phyloP scores from a whole-genome alignment of 2,329 filamentous ascomycete genomes.

The Colletotrichum echinochloae region DNA sequence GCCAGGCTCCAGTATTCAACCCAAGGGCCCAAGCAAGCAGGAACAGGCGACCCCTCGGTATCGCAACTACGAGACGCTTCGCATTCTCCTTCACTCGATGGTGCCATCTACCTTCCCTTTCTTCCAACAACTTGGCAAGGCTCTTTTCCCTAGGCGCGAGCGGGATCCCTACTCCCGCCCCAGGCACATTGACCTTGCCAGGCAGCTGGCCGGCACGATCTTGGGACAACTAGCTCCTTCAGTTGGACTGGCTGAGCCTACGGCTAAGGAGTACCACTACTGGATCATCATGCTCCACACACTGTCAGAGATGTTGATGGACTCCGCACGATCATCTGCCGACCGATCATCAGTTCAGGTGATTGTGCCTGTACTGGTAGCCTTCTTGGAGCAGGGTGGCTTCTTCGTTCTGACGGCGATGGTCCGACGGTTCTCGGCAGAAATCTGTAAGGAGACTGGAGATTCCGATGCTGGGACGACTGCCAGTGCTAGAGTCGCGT shows the following conservation, averaged over 20 bases:
- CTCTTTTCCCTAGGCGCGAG: conserved; percentile 79
- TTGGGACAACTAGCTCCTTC: conserved; percentile 72
- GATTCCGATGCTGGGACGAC: conserved; percentile 35
- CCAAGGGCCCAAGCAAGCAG: conserved; percentile 57
- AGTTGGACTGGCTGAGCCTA: conserved; percentile 58
- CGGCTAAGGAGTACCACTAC: conserved; percentile 78
- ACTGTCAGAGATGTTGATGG: conserved; percentile 82
- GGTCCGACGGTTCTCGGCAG: conserved; percentile 74
- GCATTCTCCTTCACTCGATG: conserved; percentile 81
- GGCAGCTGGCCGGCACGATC: conserved; percentile 77
- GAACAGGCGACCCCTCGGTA: conserved; percentile 60
- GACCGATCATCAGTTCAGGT: conserved; percentile 65
- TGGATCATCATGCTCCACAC: conserved; percentile 85
- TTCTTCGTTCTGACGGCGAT: conserved; percentile 80
- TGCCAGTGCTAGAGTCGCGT: conserved; percentile 35
- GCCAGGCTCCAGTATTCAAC: conserved; percentile 35
- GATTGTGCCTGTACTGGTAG: conserved; percentile 82
- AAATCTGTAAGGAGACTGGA: conserved; percentile 57
- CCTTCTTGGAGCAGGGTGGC: conserved; percentile 86
- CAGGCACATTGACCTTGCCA: conserved; percentile 67
- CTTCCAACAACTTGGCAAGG: conserved; percentile 86
- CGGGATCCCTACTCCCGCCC: conserved; percentile 70
- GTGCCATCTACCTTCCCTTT: conserved; percentile 85
- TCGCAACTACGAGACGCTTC: conserved; percentile 82
- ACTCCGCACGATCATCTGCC: conserved; percentile 61